Percentiles rank a stretch among this genome's conserved stretches.
phyloP scores from a whole-genome alignment of 257 asterid genomes.

The Datura wrightii region DNA sequence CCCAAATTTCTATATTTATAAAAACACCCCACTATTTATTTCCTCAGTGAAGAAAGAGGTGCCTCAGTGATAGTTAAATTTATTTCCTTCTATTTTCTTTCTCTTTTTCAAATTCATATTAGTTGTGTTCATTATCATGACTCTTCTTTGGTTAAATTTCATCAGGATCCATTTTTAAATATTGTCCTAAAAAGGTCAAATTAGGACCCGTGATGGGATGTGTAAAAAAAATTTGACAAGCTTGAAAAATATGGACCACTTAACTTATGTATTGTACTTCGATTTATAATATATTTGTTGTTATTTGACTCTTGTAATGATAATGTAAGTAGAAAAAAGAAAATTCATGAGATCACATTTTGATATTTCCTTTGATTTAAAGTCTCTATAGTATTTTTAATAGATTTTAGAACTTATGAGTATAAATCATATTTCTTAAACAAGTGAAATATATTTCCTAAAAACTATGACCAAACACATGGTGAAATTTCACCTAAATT shows the following conservation, averaged over 20 bases:
- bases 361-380: background rate
- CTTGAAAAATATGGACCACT: constrained; percentile 79
- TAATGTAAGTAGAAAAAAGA: constrained; percentile 6
- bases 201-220: constrained; percentile 95
- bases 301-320: constrained; percentile 12
- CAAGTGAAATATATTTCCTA: too few species aligned
- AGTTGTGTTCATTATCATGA: background rate
- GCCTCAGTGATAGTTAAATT: background rate
- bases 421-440: too few species aligned
- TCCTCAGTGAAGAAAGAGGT: constrained; percentile 86
- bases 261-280: constrained; percentile 61
- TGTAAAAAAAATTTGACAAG: constrained; percentile 90
- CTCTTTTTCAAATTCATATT: background rate
- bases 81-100: background rate
- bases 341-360: background rate
- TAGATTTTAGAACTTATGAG: too few species aligned
- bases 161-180: constrained; percentile 87
- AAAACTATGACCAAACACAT: too few species aligned
- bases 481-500: too few species aligned
- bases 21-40: too few species aligned
- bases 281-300: constrained; percentile 23
- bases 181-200: constrained; percentile 97
- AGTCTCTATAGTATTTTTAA: too few species aligned
- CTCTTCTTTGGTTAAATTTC: constrained; percentile 20
- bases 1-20: too few species aligned